Percentiles rank a stretch among this genome's conserved stretches.
Evolutionary conservation across 129 eudicot species (phyloP).

Genomic region (Lonicera japonica): DNA sequence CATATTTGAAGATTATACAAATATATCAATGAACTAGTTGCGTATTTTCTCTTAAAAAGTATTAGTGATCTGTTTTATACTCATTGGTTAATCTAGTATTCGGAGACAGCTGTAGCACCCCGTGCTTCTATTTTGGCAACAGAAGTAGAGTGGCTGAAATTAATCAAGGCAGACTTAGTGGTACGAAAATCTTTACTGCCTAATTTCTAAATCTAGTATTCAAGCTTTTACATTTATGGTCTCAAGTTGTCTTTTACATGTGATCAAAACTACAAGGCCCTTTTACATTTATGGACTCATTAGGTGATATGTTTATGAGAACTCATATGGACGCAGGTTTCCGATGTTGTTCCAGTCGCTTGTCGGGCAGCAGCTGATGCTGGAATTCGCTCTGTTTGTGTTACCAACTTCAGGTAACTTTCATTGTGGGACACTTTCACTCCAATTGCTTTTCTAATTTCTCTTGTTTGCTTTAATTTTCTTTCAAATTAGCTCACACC

Average conservation of each 20-base stretch:
- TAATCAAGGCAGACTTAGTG: slow-evolving; percentile 97
- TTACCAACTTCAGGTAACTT: slow-evolving; percentile 86
- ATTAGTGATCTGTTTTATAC: not conserved
- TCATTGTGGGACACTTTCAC: not conserved
- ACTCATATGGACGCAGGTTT: slow-evolving; percentile 40
- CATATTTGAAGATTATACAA: too few species aligned
- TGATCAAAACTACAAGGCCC: too few species aligned
- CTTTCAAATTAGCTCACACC: not conserved
- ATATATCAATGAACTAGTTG: too few species aligned
- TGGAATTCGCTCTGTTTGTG: slow-evolving; percentile 92
- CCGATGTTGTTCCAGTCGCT: slow-evolving; percentile 98
- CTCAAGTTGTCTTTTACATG: too few species aligned
- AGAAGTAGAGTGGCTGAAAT: slow-evolving; percentile 92
- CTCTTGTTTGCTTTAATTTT: not conserved
- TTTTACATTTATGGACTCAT: too few species aligned
- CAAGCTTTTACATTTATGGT: too few species aligned
- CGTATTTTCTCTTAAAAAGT: not conserved
- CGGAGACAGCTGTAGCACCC: slow-evolving; percentile 90
- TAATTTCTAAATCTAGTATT: not conserved
- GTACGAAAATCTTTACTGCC: slow-evolving; percentile 25
- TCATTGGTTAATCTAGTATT: slow-evolving; percentile 48
- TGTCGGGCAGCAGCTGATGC: slow-evolving; percentile 99
- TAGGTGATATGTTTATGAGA: too few species aligned
- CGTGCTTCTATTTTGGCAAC: slow-evolving; percentile 79
- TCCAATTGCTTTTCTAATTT: not conserved